Evolutionary conservation across 2,329 filamentous ascomycete species (phyloP).

Genomic region (Verticillium longisporum): DNA sequence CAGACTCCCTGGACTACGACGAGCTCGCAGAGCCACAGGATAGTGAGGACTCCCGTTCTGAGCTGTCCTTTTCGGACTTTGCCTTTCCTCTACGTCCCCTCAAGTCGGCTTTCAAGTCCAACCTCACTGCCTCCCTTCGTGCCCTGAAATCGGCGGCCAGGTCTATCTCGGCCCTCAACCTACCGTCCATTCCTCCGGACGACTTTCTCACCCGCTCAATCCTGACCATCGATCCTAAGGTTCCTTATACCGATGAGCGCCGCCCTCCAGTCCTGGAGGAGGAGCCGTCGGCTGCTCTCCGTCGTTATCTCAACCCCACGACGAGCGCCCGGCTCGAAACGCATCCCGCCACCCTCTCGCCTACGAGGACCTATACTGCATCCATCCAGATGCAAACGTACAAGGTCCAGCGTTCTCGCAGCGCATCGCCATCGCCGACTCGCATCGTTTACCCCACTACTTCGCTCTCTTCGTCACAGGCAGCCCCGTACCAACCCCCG

Average conservation of each 20-base stretch:
- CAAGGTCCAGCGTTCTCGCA: constrained; percentile 47
- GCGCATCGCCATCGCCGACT: constrained; percentile 21
- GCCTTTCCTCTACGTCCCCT: constrained; percentile 39
- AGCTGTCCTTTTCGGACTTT: constrained; percentile 19
- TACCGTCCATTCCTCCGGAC: constrained; percentile 57
- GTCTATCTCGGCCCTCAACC: constrained; percentile 55
- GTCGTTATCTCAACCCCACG: constrained; percentile 61
- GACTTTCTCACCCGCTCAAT: constrained; percentile 63
- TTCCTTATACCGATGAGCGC: constrained; percentile 62
- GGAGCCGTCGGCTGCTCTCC: constrained; percentile 58
- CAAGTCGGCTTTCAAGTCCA: constrained; percentile 59
- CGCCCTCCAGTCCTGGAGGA: constrained; percentile 56
- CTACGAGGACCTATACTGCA: constrained; percentile 45
- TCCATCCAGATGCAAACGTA: constrained; percentile 70
- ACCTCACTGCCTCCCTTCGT: constrained; percentile 59
- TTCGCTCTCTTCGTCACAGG: constrained; percentile 21
- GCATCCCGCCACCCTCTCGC: constrained; percentile 19
- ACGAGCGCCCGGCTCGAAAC: constrained; percentile 40
- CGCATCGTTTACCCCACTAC: constrained; percentile 24
- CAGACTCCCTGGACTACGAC: constrained; percentile 35
- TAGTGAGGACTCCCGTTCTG: constrained; percentile 24
- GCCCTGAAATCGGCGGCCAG: constrained; percentile 58
- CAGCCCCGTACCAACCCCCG: constrained; percentile 19
- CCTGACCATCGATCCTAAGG: constrained; percentile 58
- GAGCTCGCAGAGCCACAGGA: constrained; percentile 15